Percentiles rank a stretch among this genome's conserved stretches.
Conservation (phyloP, 2,329 filamentous ascomycete species). For the Alternaria sp. region DNA sequence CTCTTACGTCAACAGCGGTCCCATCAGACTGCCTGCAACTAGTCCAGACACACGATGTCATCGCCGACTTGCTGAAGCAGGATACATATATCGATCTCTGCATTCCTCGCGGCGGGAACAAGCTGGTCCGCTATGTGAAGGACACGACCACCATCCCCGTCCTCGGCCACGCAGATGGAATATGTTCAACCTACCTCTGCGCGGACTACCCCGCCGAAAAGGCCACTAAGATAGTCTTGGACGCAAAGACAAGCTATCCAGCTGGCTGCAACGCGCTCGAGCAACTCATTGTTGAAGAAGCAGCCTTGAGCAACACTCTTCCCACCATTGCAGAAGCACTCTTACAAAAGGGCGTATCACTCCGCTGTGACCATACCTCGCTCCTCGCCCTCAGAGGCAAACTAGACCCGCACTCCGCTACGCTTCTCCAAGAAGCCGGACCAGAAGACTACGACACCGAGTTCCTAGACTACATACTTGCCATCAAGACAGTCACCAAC, state of each 20-base stretch:
- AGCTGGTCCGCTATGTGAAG: constrained; percentile 89
- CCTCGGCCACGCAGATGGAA: constrained; percentile 91
- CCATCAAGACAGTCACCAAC: constrained; percentile 74
- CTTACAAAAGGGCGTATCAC: constrained; percentile 75
- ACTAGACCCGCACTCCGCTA: constrained; percentile 51
- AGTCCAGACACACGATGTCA: constrained; percentile 89
- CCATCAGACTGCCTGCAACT: constrained; percentile 90
- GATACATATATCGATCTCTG: constrained; percentile 92
- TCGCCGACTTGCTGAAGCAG: constrained; percentile 83
- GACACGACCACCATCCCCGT: constrained; percentile 91
- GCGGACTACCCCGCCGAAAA: constrained; percentile 74
- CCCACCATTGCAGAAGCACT: constrained; percentile 77
- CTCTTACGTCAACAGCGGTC: constrained; percentile 74
- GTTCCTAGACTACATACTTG: constrained; percentile 83
- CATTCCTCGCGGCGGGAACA: constrained; percentile 89
- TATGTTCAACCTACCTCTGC: constrained; percentile 87
- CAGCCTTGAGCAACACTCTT: constrained; percentile 70
- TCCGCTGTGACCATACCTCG: constrained; percentile 77
- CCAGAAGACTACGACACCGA: constrained; percentile 84
- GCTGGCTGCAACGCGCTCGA: constrained; percentile 96
- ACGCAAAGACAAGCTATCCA: constrained; percentile 93
- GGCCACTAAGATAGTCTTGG: constrained; percentile 78
- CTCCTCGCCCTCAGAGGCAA: constrained; percentile 66
- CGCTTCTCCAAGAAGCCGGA: constrained; percentile 67
- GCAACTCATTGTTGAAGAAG: constrained; percentile 82